Conservation (phyloP, 495 filamentous ascomycete genomes). For the Aspergillus asperescens region DNA sequence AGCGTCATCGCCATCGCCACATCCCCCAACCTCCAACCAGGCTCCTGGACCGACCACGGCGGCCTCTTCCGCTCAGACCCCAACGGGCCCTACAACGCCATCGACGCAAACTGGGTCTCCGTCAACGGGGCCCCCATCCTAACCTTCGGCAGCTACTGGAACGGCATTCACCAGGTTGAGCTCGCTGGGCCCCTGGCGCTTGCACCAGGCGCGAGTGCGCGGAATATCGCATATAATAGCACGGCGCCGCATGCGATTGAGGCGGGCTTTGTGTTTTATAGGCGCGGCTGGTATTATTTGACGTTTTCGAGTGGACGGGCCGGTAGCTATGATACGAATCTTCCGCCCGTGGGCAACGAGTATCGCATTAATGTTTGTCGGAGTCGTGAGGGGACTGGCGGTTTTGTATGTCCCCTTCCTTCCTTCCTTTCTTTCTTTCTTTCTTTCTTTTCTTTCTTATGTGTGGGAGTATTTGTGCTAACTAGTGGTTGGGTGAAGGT, state of each 20-base stretch:
- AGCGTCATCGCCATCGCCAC: slow-evolving; percentile 65
- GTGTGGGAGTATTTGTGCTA: not conserved
- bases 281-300: slow-evolving; percentile 58
- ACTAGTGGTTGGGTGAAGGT: slow-evolving; percentile 27
- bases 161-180: slow-evolving; percentile 57
- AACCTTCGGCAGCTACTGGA: slow-evolving; percentile 68
- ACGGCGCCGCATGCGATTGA: slow-evolving; percentile 53
- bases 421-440: not conserved
- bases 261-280: slow-evolving; percentile 51
- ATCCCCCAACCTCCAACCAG: slow-evolving; percentile 53
- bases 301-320: slow-evolving; percentile 61
- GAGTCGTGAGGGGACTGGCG: slow-evolving; percentile 45
- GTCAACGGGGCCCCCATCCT: slow-evolving; percentile 47
- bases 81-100: slow-evolving; percentile 57
- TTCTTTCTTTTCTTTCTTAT: not conserved
- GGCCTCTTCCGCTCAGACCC: slow-evolving; percentile 42
- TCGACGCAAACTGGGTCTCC: slow-evolving; percentile 60
- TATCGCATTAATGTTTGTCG: slow-evolving; percentile 65
- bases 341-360: slow-evolving; percentile 54
- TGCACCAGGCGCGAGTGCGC: slow-evolving; percentile 24
- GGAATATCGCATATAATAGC: slow-evolving; percentile 52
- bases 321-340: slow-evolving; percentile 46
- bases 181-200: slow-evolving; percentile 45
- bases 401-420: slow-evolving; percentile 43
- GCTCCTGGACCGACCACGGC: slow-evolving; percentile 53